Conservation (phyloP, 1,284 basidiomycete genomes). For the Ustilago sp. region DNA sequence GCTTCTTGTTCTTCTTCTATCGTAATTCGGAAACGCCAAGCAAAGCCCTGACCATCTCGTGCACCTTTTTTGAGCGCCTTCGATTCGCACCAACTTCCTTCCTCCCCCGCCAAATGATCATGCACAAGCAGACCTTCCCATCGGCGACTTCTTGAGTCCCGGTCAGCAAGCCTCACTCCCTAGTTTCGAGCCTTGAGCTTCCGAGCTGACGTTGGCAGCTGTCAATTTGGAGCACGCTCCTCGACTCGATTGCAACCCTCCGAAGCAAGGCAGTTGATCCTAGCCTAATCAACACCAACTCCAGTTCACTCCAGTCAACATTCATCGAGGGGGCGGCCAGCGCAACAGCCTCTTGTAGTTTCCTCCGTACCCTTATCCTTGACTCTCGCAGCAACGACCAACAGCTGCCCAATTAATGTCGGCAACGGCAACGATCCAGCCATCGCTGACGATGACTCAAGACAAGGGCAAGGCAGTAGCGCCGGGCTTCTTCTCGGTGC, state of each 20-base stretch:
- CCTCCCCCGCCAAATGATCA: neutral
- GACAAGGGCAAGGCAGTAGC: constrained; percentile 15
- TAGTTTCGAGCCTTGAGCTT: neutral
- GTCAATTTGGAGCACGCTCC: neutral
- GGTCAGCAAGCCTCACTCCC: neutral
- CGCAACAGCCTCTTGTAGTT: no score
- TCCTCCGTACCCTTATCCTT: neutral
- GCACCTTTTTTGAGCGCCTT: constrained; percentile 3
- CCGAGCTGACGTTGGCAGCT: neutral
- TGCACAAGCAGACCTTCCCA: constrained; percentile 7
- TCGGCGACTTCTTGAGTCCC: neutral
- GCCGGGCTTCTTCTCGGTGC: constrained; percentile 40
- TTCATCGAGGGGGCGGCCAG: no score
- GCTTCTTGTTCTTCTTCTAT: neutral
- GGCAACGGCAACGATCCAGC: neutral
- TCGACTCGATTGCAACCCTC: neutral
- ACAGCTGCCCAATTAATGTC: constrained; percentile 10
- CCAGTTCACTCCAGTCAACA: no score
- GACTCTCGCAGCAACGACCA: neutral
- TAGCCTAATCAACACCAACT: no score
- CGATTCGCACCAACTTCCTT: constrained; percentile 9
- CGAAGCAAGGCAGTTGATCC: no score
- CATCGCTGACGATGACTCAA: constrained; percentile 18
- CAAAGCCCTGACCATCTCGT: constrained; percentile 7
- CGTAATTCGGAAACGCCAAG: constrained; percentile 4